phyloP scores from a whole-genome alignment of 1,139 yeast genomes.

The Protomyces inundatus region DNA sequence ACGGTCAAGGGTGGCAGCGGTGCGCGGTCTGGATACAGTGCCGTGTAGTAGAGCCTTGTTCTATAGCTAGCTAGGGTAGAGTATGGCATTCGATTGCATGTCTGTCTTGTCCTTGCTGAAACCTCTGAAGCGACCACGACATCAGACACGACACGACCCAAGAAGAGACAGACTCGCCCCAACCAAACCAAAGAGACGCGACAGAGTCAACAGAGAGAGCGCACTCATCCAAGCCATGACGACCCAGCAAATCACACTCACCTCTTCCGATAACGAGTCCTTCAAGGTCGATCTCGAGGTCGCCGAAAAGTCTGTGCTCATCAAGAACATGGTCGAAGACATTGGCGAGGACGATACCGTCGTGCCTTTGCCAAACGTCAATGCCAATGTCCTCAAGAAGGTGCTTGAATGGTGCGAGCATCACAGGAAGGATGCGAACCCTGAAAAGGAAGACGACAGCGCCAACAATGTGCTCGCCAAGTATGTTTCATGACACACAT shows the following conservation, averaged over 20 bases:
- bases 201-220: too few species aligned
- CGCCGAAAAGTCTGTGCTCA: slow-evolving; percentile 81
- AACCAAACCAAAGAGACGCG: too few species aligned
- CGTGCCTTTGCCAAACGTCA: slow-evolving; percentile 51
- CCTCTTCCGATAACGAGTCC: slow-evolving; percentile 43
- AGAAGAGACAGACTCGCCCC: too few species aligned
- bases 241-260: slow-evolving; percentile 36
- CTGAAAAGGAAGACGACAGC: slow-evolving; percentile 5
- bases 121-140: too few species aligned
- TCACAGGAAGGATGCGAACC: slow-evolving; percentile 63
- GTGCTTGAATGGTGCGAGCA: slow-evolving; percentile 97
- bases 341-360: slow-evolving; percentile 76
- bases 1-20: slow-evolving; percentile 15
- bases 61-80: too few species aligned
- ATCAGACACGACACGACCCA: too few species aligned
- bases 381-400: slow-evolving; percentile 69
- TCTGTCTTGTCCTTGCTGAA: too few species aligned
- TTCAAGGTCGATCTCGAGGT: slow-evolving; percentile 57
- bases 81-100: too few species aligned
- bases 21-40: slow-evolving; percentile 12
- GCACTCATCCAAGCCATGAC: not conserved
- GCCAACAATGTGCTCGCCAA: not conserved
- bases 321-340: slow-evolving; percentile 87
- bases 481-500: not conserved
- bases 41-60: not conserved